Base-by-base conservation (phyloP, 2,329 filamentous ascomycete species). In the Lojkania enalia region DNA sequence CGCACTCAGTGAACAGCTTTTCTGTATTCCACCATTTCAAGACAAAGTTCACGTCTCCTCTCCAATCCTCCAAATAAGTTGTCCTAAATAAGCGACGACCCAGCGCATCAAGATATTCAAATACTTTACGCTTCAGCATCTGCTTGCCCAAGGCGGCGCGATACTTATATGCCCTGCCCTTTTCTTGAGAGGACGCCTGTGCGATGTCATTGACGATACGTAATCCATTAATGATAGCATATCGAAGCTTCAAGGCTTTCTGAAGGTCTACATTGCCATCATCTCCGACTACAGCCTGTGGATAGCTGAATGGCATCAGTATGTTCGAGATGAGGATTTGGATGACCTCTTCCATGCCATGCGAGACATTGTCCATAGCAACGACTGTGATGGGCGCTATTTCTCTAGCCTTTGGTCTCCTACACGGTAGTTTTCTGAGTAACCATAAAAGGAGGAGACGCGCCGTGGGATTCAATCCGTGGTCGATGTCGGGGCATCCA, bases 271-370 rank as follows among this genome's bases (percentile, higher is more conserved):
- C 59, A 29, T 61, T 55, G 20, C 43, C 46, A 13, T 60, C 59
- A 2, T 39, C 23, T 7, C 7, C 7, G 7, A n/a, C 23, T 7
- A 7, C 23, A 7, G 23, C n/a, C 23, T 27, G 7, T 27, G 7
- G 23, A 7, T n/a, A 27, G n/a, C 23, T 80, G 46, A 95, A 83
- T 0, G 94, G 94, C 39, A 79, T 82, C 47, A 87, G 78, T 23
- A 97, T 78, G 59, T 99, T 97, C 1, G 84, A 79, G 0, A 95
- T 81, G 27, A 97, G 84, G 71, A 95, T 82, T 38, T 92, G 82
- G n/a, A 95, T 90, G 25, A 96, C 86, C 72, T 97, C 94, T 52
- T 95, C 88, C 11, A 89, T 87, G 30, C 30, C 30, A 16, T 33
- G 30, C 9, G 9, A 33, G 7, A 16, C 9, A 16, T 33, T 9